These are phyloP conservation scores for Umbilicaria muhlenbergii DNA, from an alignment of 495 filamentous ascomycete species.

Conservation along the genomic window DNA sequence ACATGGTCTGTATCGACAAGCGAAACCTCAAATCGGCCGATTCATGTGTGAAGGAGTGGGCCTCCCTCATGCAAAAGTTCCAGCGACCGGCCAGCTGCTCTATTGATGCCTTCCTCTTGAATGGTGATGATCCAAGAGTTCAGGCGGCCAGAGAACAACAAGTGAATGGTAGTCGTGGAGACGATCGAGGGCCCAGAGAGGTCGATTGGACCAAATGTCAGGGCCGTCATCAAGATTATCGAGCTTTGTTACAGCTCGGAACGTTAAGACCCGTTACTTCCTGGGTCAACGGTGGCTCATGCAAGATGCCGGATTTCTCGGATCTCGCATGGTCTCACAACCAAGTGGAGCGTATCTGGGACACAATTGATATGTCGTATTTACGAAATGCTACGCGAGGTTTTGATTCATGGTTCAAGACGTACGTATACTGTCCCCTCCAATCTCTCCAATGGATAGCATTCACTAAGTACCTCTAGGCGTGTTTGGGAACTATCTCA, in stretches of 20 bases:
- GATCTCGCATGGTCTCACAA: constrained; percentile 31
- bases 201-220: constrained; percentile 43
- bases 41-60: constrained; percentile 18
- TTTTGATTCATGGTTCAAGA: constrained; percentile 51
- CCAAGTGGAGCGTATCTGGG: constrained; percentile 42
- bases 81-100: constrained; percentile 46
- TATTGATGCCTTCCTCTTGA: constrained; percentile 44
- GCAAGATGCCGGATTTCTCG: constrained; percentile 36
- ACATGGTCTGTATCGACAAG: constrained; percentile 49
- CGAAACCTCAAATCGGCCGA: constrained; percentile 13
- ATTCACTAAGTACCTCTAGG: background rate
- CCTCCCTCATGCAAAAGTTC: constrained; percentile 25
- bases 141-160: constrained; percentile 31
- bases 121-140: constrained; percentile 39
- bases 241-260: constrained; percentile 31
- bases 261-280: constrained; percentile 35
- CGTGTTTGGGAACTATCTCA: constrained; percentile 48
- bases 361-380: constrained; percentile 51
- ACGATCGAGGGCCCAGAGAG: constrained; percentile 10
- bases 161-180: constrained; percentile 12
- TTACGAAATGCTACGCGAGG: constrained; percentile 26
- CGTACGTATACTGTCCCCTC: constrained; percentile 22
- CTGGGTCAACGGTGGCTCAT: constrained; percentile 37
- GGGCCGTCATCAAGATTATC: constrained; percentile 36
- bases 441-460: background rate